phyloP scores from a whole-genome alignment of 495 filamentous ascomycete species.

The Arthonia radiata region DNA sequence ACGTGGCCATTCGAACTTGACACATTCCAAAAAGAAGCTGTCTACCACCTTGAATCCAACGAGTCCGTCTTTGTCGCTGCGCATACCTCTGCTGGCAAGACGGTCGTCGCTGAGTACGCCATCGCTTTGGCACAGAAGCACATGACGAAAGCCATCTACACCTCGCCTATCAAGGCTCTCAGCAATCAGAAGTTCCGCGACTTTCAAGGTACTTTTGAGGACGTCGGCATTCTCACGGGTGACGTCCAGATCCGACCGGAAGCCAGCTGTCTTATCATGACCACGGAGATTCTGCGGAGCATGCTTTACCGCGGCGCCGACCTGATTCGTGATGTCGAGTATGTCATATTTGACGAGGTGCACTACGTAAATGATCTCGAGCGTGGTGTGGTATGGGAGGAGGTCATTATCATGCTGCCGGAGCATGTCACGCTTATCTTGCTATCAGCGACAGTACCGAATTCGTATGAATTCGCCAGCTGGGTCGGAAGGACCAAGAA shows the following conservation, averaged over 20 bases:
- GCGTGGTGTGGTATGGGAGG: conserved; percentile 95
- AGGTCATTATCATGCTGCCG: conserved; percentile 98
- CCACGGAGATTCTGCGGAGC: conserved; percentile 88
- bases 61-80: conserved; percentile 98
- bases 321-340: conserved; percentile 89
- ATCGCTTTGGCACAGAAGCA: conserved; percentile 88
- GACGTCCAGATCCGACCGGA: conserved; percentile 97
- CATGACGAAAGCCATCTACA: conserved; percentile 99
- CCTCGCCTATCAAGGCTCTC: conserved; percentile 91
- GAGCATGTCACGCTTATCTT: conserved; percentile 89
- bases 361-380: conserved; percentile 98
- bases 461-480: conserved; percentile 90
- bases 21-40: conserved; percentile 93
- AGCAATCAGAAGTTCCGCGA: conserved; percentile 98
- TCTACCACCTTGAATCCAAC: conserved; percentile 88
- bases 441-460: conserved; percentile 87
- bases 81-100: conserved; percentile 94
- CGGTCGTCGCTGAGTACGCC: conserved; percentile 91
- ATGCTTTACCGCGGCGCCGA: conserved; percentile 97
- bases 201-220: conserved; percentile 68
- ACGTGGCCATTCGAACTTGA: conserved; percentile 96
- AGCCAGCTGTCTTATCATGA: conserved; percentile 97
- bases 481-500: conserved; percentile 98
- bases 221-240: conserved; percentile 89
- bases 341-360: conserved; percentile 97